Conservation (phyloP, 257 asterid genomes). For the Datura wrightii region DNA sequence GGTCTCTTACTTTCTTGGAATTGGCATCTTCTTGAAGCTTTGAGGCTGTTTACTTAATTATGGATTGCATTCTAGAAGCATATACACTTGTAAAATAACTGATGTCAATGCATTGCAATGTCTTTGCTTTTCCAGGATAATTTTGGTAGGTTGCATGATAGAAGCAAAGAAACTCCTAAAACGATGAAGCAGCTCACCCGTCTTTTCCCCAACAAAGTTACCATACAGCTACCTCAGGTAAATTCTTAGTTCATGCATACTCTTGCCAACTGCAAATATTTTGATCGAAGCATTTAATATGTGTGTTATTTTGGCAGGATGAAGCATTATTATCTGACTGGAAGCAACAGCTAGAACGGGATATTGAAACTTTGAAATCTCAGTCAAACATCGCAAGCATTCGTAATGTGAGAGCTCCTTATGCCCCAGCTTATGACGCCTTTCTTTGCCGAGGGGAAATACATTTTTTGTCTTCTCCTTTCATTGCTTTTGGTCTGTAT, state of each 20-base stretch:
- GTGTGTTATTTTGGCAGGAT: slow-evolving; percentile 58
- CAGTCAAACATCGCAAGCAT: slow-evolving; percentile 75
- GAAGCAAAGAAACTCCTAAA: slow-evolving; percentile 86
- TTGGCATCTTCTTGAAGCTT: slow-evolving; percentile 16
- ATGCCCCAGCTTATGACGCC: slow-evolving; percentile 4
- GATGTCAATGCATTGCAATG: neutral
- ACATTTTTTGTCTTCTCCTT: neutral
- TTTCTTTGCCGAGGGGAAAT: slow-evolving; percentile 2
- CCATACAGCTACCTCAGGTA: slow-evolving; percentile 93
- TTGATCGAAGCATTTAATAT: slow-evolving; percentile 25
- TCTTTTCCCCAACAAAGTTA: slow-evolving; percentile 89
- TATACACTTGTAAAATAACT: neutral
- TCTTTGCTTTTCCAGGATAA: slow-evolving; percentile 58
- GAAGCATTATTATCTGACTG: slow-evolving; percentile 75
- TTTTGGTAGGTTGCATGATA: slow-evolving; percentile 78
- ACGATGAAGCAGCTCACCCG: slow-evolving; percentile 82
- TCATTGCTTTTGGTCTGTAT: neutral
- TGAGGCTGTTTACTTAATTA: neutral
- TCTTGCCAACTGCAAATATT: slow-evolving; percentile 21
- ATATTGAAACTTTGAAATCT: slow-evolving; percentile 82
- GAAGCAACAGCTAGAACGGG: slow-evolving; percentile 87
- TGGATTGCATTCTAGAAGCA: slow-evolving; percentile 24
- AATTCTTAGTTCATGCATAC: slow-evolving; percentile 29
- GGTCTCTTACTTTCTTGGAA: slow-evolving; percentile 13
- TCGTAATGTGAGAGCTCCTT: slow-evolving; percentile 57